Evolutionary conservation across 768 basidiomycete species (phyloP).

Genomic region (Mycena polygramma): DNA sequence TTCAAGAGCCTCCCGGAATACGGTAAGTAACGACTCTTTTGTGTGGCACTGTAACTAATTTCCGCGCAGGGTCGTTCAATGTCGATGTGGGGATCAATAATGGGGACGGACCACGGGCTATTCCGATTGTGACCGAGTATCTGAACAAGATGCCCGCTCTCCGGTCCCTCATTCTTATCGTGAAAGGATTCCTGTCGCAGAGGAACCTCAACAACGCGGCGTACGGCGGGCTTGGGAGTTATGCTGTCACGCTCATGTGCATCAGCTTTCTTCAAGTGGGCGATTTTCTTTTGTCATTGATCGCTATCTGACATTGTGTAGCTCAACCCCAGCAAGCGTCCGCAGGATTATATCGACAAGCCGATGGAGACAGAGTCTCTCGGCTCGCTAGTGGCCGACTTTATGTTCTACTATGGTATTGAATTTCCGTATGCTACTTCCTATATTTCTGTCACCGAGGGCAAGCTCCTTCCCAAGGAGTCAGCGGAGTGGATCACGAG

Average conservation of each 20-base stretch:
- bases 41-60: background rate
- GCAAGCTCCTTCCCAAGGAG: conserved; percentile 51
- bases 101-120: conserved; percentile 65
- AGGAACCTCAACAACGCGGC: conserved; percentile 74
- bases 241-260: conserved; percentile 72
- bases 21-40: conserved; percentile 45
- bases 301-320: conserved; percentile 39
- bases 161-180: conserved; percentile 68
- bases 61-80: conserved; percentile 61
- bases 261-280: conserved; percentile 79
- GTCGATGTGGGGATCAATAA: conserved; percentile 80
- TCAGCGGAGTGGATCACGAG: conserved; percentile 48
- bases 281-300: background rate
- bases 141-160: conserved; percentile 69
- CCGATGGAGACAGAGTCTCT: conserved; percentile 66
- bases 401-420: conserved; percentile 75
- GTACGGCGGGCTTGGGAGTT: conserved; percentile 74
- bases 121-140: conserved; percentile 65
- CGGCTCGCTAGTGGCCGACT: conserved; percentile 72
- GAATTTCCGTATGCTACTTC: conserved; percentile 54
- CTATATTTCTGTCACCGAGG: conserved; percentile 56
- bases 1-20: conserved; percentile 61
- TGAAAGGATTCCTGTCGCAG: conserved; percentile 74
- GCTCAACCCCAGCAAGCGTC: conserved; percentile 73
- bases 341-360: conserved; percentile 55